phyloP scores from a whole-genome alignment of 2,329 filamentous ascomycete genomes.

The Berkeleyomyces rouxiae region DNA sequence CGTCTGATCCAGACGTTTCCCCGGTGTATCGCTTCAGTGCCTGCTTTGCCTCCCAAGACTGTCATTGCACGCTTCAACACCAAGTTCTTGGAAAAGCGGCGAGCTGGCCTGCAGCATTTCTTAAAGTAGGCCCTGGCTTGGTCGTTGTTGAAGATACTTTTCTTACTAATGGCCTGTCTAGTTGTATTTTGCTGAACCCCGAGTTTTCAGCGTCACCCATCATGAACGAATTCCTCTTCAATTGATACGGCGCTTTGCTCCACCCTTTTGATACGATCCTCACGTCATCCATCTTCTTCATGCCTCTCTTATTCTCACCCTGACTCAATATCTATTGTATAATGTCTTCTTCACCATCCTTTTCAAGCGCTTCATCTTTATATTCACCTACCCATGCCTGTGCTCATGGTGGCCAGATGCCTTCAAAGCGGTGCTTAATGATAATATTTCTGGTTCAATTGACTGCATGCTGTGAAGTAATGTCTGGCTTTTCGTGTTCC shows the following conservation, averaged over 20 bases:
- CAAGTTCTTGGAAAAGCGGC: slow-evolving; percentile 69
- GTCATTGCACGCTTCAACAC: slow-evolving; percentile 73
- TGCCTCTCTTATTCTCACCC: neutral
- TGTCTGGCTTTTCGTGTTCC: neutral
- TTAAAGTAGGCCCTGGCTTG: slow-evolving; percentile 51
- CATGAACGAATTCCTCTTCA: slow-evolving; percentile 78
- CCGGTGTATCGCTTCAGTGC: slow-evolving; percentile 67
- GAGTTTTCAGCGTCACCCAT: slow-evolving; percentile 87
- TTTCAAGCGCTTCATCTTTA: neutral
- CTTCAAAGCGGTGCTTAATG: slow-evolving; percentile 6
- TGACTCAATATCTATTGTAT: neutral
- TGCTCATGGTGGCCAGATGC: neutral
- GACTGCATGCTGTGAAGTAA: neutral
- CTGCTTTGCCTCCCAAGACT: slow-evolving; percentile 80
- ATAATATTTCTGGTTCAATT: slow-evolving; percentile 3
- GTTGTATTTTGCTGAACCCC: slow-evolving; percentile 80
- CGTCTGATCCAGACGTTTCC: slow-evolving; percentile 69
- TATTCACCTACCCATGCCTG: neutral
- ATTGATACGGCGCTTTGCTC: slow-evolving; percentile 21
- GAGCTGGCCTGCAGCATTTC: slow-evolving; percentile 76
- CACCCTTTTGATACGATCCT: neutral
- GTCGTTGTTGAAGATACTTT: neutral
- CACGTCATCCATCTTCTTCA: neutral
- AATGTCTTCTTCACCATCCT: neutral
- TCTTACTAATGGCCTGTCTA: slow-evolving; percentile 22